Percentiles rank a stretch among this genome's conserved stretches.
Conservation (phyloP, 768 basidiomycete genomes). For the Tulasnella sp. region DNA sequence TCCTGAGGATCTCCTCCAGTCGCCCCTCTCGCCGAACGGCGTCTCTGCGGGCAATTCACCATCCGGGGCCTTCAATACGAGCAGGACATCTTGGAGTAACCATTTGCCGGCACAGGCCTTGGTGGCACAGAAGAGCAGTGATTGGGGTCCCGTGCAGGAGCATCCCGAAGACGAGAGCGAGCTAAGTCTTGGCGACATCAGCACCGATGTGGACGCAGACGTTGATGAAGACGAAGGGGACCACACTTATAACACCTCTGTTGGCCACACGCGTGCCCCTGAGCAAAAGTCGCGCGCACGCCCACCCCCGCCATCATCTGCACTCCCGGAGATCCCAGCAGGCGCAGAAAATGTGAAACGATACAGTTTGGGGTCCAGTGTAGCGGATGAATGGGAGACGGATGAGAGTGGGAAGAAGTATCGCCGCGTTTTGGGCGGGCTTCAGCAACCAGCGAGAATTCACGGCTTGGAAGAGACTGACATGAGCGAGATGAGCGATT, state of each 20-base stretch:
- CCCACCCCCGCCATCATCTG: not conserved
- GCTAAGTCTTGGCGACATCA: not conserved
- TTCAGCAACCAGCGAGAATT: not conserved
- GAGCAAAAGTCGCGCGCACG: not conserved
- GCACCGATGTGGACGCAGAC: not conserved
- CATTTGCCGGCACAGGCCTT: not conserved
- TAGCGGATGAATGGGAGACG: constrained; percentile 5
- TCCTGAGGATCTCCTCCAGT: not conserved
- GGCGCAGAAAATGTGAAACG: not conserved
- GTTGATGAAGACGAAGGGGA: constrained; percentile 10
- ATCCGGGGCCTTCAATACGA: not conserved
- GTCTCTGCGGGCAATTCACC: too few species aligned
- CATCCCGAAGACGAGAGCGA: constrained; percentile 6
- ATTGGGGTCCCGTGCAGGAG: constrained; percentile 4
- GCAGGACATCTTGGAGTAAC: constrained; percentile 3
- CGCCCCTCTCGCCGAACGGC: not conserved
- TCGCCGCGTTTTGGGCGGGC: too few species aligned
- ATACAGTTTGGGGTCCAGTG: not conserved
- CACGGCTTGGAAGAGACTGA: not conserved
- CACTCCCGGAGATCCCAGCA: not conserved
- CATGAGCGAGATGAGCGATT: constrained; percentile 12
- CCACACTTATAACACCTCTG: constrained; percentile 11
- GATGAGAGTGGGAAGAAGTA: constrained; percentile 6
- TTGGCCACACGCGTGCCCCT: not conserved
- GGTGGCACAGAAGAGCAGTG: not conserved